phyloP scores from a whole-genome alignment of 2,329 filamentous ascomycete species.

The Sclerotinia borealis region DNA sequence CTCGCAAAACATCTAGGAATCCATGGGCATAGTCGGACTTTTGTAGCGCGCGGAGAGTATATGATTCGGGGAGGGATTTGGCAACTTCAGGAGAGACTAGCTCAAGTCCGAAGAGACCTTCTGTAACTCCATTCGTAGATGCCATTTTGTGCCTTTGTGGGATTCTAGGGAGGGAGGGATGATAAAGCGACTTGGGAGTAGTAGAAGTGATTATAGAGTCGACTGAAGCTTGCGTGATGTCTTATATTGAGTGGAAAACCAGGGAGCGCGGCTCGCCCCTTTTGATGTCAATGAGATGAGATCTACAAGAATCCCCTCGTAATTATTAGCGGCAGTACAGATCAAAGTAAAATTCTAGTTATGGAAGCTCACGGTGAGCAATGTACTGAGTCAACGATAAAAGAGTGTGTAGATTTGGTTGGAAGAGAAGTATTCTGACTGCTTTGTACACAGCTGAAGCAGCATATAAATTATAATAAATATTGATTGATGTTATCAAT shows the following conservation, averaged over 20 bases:
- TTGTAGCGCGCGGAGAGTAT: conserved; percentile 74
- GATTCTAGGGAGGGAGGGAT: not conserved
- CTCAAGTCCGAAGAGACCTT: conserved; percentile 68
- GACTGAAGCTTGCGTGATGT: not conserved
- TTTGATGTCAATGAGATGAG: not conserved
- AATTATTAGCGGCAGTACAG: not conserved
- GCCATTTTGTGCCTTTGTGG: not conserved
- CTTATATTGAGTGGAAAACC: not conserved
- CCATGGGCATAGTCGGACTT: conserved; percentile 71
- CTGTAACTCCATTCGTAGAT: conserved; percentile 26
- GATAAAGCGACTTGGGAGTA: not conserved
- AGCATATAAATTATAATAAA: not conserved
- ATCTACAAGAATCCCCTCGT: not conserved
- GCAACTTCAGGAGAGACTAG: conserved; percentile 74
- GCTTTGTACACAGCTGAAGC: not conserved
- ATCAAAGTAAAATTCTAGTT: not conserved
- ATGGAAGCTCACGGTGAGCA: not conserved
- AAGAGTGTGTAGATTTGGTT: not conserved
- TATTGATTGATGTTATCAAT: not conserved
- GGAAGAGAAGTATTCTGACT: not conserved
- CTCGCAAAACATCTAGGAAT: conserved; percentile 85
- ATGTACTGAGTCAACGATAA: not conserved
- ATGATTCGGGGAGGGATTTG: conserved; percentile 68
- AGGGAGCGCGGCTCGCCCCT: not conserved
- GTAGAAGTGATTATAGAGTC: not conserved